Evolutionary conservation across 768 basidiomycete genomes (phyloP), one percentile per base, ranked within the genome.

Genomic region (Aureoboletus auriporus): DNA sequence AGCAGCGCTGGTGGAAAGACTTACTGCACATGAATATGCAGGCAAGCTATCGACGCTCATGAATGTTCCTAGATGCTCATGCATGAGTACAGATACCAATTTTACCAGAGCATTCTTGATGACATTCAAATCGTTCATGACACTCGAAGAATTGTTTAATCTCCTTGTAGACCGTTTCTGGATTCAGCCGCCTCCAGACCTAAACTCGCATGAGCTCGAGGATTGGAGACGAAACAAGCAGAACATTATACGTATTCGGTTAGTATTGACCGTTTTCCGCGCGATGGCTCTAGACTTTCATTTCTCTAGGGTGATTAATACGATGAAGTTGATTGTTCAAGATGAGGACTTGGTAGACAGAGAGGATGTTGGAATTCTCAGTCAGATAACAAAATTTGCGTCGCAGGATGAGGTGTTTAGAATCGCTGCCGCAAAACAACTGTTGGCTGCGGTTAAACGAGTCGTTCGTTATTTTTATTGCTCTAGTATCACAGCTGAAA

Each of bases 61-160:
- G 6, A 27, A 26, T 7, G n/a, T 5, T 10, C 39, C n/a, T 12
- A 14, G 12, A 13, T 0, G 28, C 51, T 64, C 8, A 58, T 36
- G 28, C 37, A 5, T 43, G 27, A 23, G n/a, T 26, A 23, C 39
- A 80, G 78, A 84, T 60, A 71, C 76, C 20, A 69, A 70, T 31
- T 84, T 78, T 63, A 78, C 69, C 53, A 73, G 75, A 49, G 79
- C 83, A 10, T 86, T 86, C 70, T 64, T 86, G 38, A 75, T 84
- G 69, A 86, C 85, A 4, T 86, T 82, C 70, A 79, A 80, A 55
- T 82, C 82, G 0, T 86, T 86, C 62, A 78, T 76, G 46, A 76
- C 75, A 10, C 66, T 77, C 2, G 70, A 77, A 28, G 71, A 79
- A 40, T 63, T 86, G n/a, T 73, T 84, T 39, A 74, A 77, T 39